phyloP scores from a whole-genome alignment of 306 rosid species.

The Pachyrhizus erosus region DNA sequence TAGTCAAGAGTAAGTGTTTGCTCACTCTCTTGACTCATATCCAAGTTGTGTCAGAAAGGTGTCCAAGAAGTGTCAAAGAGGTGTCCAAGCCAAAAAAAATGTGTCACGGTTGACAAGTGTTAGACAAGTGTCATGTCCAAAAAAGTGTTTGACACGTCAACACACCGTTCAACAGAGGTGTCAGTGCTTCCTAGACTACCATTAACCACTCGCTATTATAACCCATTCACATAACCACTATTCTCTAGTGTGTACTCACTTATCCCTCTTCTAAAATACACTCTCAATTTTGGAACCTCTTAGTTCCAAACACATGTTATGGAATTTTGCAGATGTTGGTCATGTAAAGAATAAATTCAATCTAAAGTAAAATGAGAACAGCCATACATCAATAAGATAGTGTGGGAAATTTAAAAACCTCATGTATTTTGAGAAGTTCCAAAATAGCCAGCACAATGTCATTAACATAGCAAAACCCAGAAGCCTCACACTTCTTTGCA shows the following conservation, averaged over 20 bases:
- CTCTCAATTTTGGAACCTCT: not conserved
- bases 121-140: too few species aligned
- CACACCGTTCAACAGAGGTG: too few species aligned
- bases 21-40: too few species aligned
- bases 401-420: constrained; percentile 42
- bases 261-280: not conserved
- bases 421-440: constrained; percentile 60
- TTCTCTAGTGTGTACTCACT: not conserved
- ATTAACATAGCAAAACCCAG: constrained; percentile 60
- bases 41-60: too few species aligned
- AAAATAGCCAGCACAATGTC: constrained; percentile 60
- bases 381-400: constrained; percentile 4
- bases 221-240: not conserved
- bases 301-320: not conserved
- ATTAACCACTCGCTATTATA: not conserved
- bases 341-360: constrained; percentile 8
- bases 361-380: constrained; percentile 30
- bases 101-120: too few species aligned
- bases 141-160: too few species aligned
- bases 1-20: too few species aligned
- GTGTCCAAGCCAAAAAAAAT: too few species aligned
- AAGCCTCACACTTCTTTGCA: constrained; percentile 63
- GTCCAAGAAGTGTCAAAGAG: too few species aligned
- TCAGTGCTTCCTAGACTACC: too few species aligned
- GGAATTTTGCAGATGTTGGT: not conserved